Evolutionary conservation across 2,329 filamentous ascomycete species (phyloP).

Genomic region (Trichoderma citrinoviride): DNA sequence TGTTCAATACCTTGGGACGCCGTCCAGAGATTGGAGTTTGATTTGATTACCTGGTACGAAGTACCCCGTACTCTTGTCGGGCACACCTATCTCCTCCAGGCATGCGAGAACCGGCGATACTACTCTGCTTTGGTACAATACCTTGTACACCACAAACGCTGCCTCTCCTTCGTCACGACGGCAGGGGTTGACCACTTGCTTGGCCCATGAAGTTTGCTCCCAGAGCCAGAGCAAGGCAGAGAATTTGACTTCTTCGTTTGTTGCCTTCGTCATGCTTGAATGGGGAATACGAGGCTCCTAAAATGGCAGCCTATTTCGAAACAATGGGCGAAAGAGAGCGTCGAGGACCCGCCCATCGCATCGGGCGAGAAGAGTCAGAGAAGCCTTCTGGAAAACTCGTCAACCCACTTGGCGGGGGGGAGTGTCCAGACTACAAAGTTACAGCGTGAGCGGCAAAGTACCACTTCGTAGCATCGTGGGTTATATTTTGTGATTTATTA

Average conservation of each 20-base stretch:
- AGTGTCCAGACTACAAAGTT: too few relatives aligned
- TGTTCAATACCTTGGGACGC: background rate
- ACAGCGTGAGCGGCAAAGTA: too few relatives aligned
- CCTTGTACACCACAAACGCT: too few relatives aligned
- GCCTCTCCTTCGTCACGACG: too few relatives aligned
- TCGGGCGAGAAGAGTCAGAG: background rate
- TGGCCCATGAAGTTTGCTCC: background rate
- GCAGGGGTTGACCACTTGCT: background rate
- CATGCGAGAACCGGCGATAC: too few relatives aligned
- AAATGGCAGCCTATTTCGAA: background rate
- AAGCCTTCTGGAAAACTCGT: slow-evolving; percentile 18
- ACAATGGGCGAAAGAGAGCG: background rate
- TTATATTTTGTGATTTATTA: background rate
- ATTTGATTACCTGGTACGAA: background rate
- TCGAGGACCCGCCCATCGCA: background rate
- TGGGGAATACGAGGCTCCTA: background rate
- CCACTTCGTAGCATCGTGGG: background rate
- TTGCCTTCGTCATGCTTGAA: background rate
- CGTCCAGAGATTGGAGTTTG: background rate
- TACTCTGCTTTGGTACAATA: too few relatives aligned
- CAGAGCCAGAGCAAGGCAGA: background rate
- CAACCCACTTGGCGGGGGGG: slow-evolving; percentile 11
- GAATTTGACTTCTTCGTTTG: background rate
- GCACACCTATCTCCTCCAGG: too few relatives aligned
- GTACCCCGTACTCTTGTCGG: background rate